Conservation (phyloP, 768 basidiomycete species). For the Termitomyces sp. region DNA sequence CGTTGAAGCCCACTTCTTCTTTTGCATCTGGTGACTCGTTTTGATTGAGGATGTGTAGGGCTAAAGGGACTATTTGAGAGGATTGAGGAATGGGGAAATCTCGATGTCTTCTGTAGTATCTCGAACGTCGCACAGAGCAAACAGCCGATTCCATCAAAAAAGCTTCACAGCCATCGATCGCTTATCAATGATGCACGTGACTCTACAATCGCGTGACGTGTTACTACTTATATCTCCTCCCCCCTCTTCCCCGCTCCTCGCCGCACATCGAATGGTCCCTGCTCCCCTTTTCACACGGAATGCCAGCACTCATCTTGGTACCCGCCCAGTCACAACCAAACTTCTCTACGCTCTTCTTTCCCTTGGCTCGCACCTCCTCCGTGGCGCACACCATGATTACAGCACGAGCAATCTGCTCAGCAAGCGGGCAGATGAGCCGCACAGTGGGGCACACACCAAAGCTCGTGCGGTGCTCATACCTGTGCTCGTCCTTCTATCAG, state of each 20-base stretch:
- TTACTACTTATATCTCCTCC: not conserved
- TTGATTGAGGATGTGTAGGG: not conserved
- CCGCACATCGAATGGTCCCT: slow-evolving; percentile 35
- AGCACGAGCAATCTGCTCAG: not conserved
- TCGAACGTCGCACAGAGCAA: not conserved
- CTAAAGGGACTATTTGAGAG: not conserved
- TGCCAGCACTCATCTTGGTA: slow-evolving; percentile 18
- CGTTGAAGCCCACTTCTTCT: not conserved
- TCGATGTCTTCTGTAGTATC: not conserved
- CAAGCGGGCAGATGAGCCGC: not conserved
- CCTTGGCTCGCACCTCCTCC: slow-evolving; percentile 30
- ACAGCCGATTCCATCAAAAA: not conserved
- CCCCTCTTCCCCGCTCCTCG: not conserved
- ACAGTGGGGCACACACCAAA: slow-evolving; percentile 20
- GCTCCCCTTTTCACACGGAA: slow-evolving; percentile 28
- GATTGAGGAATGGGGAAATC: too few species aligned
- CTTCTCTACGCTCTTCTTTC: slow-evolving; percentile 39
- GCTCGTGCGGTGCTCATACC: slow-evolving; percentile 64
- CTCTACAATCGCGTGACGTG: not conserved
- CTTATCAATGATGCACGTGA: not conserved
- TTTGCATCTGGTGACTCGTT: not conserved
- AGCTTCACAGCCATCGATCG: not conserved
- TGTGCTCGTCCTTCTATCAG: slow-evolving; percentile 74
- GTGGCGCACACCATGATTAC: slow-evolving; percentile 17
- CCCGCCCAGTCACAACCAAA: slow-evolving; percentile 20